phyloP scores from a whole-genome alignment of 164 flowering plant genomes.

The Sextonia rubra region DNA sequence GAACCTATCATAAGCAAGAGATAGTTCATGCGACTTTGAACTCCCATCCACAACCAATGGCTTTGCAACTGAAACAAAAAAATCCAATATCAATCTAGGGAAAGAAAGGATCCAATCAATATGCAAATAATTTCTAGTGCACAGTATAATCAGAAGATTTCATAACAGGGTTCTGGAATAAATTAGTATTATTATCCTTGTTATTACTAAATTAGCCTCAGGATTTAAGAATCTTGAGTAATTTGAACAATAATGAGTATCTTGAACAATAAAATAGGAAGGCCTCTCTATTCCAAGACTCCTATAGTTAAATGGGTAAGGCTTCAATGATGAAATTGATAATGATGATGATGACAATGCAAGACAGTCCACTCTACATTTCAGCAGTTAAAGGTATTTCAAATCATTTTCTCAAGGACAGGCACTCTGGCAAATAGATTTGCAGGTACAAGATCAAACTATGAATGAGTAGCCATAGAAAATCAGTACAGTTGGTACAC shows the following conservation, averaged over 20 bases:
- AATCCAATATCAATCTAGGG: background rate
- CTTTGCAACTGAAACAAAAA: constrained; percentile 73
- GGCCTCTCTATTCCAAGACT: background rate
- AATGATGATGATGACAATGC: too few relatives aligned
- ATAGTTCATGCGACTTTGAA: constrained; percentile 84
- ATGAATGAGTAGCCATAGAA: too few relatives aligned
- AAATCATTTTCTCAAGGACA: background rate
- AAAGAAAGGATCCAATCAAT: background rate
- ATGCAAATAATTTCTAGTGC: background rate
- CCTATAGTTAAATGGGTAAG: background rate
- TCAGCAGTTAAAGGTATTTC: background rate
- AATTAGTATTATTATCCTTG: background rate
- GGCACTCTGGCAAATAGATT: background rate
- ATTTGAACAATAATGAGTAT: background rate
- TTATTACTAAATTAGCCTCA: background rate
- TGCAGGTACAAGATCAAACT: background rate
- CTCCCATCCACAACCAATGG: constrained; percentile 83
- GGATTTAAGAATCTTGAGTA: background rate
- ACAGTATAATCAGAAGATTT: background rate
- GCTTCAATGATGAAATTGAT: too few relatives aligned
- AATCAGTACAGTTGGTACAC: too few relatives aligned
- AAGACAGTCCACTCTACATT: background rate
- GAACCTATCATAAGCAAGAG: constrained; percentile 79
- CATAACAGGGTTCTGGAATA: background rate
- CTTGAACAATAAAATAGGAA: background rate